Conservation (phyloP, 345 rosid species). For the Salix dunnii region DNA sequence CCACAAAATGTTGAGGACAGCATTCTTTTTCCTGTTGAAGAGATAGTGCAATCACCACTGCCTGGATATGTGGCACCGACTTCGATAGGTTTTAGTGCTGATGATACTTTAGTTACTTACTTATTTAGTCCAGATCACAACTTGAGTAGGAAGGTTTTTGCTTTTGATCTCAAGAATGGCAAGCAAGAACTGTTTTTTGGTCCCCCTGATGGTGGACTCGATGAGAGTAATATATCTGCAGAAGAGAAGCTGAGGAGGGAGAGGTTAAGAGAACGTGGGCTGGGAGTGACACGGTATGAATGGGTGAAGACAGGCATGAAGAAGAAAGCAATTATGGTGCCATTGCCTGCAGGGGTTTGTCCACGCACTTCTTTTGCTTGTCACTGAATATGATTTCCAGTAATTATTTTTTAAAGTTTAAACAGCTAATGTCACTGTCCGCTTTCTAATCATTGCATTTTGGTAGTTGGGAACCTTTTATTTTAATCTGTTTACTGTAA, state of each 20-base stretch:
- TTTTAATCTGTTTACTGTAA: background rate
- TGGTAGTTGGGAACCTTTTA: background rate
- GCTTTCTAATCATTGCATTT: background rate
- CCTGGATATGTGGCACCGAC: slow-evolving; percentile 84
- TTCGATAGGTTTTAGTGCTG: slow-evolving; percentile 80
- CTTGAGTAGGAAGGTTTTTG: slow-evolving; percentile 64
- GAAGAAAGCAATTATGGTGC: slow-evolving; percentile 75
- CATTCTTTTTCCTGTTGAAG: slow-evolving; percentile 58
- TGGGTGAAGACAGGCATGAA: slow-evolving; percentile 75
- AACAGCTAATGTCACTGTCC: background rate
- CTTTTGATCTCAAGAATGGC: slow-evolving; percentile 55
- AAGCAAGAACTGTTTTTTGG: slow-evolving; percentile 61
- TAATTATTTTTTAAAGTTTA: background rate
- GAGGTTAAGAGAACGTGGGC: slow-evolving; percentile 82
- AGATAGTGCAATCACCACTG: slow-evolving; percentile 82
- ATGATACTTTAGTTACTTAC: slow-evolving; percentile 60
- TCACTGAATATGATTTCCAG: background rate
- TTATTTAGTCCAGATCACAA: slow-evolving; percentile 74
- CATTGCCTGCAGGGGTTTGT: slow-evolving; percentile 91
- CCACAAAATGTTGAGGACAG: slow-evolving; percentile 39
- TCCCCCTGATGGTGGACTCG: slow-evolving; percentile 90
- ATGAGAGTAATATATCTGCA: slow-evolving; percentile 75
- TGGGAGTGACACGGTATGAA: slow-evolving; percentile 90
- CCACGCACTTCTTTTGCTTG: slow-evolving; percentile 10
- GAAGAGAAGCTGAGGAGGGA: slow-evolving; percentile 95